Evolutionary conservation across 129 eudicot genomes (phyloP), one percentile per base, ranked within the genome.

Genomic region (Centaurea solstitialis): DNA sequence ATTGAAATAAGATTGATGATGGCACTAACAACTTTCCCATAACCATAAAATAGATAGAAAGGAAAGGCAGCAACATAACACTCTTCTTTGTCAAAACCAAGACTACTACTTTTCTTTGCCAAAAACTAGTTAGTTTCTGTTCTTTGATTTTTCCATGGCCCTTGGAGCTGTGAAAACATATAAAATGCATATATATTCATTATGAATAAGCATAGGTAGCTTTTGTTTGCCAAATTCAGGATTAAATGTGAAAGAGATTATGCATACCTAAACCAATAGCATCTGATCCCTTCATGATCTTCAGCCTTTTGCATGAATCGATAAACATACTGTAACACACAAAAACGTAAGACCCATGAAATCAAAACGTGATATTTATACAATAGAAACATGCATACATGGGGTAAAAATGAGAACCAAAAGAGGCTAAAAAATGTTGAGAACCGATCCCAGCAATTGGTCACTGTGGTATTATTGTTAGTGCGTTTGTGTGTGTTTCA

Each of bases 221-320:
- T 11, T 8, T 61, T 61, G 12, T 20, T 6, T 61, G 26, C 26
- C 26, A 77, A 77, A 23, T 41, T 8, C 26, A 64, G 37, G 59
- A 41, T 64, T 64, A 7, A 62, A 57, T 59, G 40, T 9, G 37
- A 45, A 45, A 3, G 8, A 66, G 21, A 73, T 30, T 72, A 74
- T 65, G 67, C 84, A 45, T 47, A 93, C 98, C 97, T 86, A 93
- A 85, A 67, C 98, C 98, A 40, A 91, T 93, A 79, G 98, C 98
- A 91, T 93, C 98, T 82, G 97, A 87, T 15, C 97, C 91, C 82
- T 93, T 93, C 97, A 93, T 93, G 72, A 93, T 93, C 87, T 89
- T 93, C 81, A 93, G 87, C 91, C 93, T 93, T 91, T 91, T 93
- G 88, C 98, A 93, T 12, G 93, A 81, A 33, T 82, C 74, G 26